These are phyloP conservation scores for Neophaeococcomyces mojaviensis DNA, from an alignment of 2,329 filamentous ascomycete genomes.

Conservation along the genomic window DNA sequence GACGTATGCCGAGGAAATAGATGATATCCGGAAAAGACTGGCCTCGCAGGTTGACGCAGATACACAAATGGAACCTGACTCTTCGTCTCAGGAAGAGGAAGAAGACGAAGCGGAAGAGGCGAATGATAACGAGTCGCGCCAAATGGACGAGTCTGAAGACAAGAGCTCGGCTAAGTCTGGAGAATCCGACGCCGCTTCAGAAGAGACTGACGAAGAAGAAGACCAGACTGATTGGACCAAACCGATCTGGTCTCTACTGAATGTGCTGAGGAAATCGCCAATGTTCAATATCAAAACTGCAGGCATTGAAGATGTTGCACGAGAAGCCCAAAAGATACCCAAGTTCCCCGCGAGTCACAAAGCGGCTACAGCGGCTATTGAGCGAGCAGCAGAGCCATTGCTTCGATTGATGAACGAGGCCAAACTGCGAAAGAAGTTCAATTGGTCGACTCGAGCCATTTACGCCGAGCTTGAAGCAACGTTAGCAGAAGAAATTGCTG, in stretches of 20 bases:
- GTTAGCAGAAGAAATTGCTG: conserved; percentile 21
- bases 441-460: conserved; percentile 23
- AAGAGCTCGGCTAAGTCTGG: neutral
- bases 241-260: conserved; percentile 22
- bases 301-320: conserved; percentile 21
- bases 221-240: conserved; percentile 21
- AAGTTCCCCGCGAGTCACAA: conserved; percentile 16
- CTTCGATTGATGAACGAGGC: conserved; percentile 23
- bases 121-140: conserved; percentile 9
- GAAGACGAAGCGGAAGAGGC: conserved; percentile 26
- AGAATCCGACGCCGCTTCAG: conserved; percentile 9
- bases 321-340: conserved; percentile 19
- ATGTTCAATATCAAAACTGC: conserved; percentile 23
- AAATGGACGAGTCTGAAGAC: too few relatives aligned
- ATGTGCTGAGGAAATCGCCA: conserved; percentile 20
- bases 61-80: conserved; percentile 5
- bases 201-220: conserved; percentile 8
- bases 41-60: neutral
- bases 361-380: conserved; percentile 19
- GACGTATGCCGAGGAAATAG: conserved; percentile 28
- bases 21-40: conserved; percentile 12
- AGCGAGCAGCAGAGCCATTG: conserved; percentile 18
- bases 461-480: conserved; percentile 24
- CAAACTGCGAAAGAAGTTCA: conserved; percentile 24
- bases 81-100: conserved; percentile 13